Evolutionary conservation across 1,284 basidiomycete genomes (phyloP), one percentile per base, ranked within the genome.

Genomic region (Filobasidium uniguttulatum): DNA sequence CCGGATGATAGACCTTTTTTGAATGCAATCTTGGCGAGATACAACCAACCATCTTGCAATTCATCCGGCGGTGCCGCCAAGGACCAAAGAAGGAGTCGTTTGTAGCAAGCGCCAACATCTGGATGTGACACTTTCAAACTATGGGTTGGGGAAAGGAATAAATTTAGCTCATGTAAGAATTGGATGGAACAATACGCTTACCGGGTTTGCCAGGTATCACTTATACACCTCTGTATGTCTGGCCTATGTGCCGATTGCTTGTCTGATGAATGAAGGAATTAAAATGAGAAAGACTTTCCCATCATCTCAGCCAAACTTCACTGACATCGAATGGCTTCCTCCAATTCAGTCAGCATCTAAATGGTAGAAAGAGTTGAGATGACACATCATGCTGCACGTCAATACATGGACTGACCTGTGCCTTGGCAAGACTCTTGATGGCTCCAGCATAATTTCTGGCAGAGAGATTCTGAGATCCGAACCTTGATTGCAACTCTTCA

Each of bases 21-120:
- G 33, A 63, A 63, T 49, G 61, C 65, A 9, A 64, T 46, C 46
- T 66, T 66, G 0, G 63, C 65, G 26, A 59, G 58, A 45, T 67
- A 57, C 5, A 67, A 43, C 44, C 60, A 66, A 37, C 60, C 65
- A 14, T 53, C 46, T 45, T 64, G 62, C 20, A 67, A 49, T 23
- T 60, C 47, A 12, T 36, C n/a, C 3, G 56, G 58, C 0, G 57
- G 57, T 1, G 63, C 57, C 26, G 65, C 65, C 15, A 67, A 43
- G 10, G 56, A 58, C 64, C 64, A 66, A 2, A 67, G 52, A 34
- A 60, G 53, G 22, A 67, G 50, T 10, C 65, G 55, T 33, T 62
- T 62, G 26, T 64, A 51, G 60, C 63, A 66, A 3, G 57, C 55
- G 53, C 63, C 63, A 28, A 62, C 57, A 55, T 66, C 62, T 5